Percentiles rank a stretch among this genome's conserved stretches.
Conservation (phyloP, 352 stramenopile species). For the Phytophthora lateralis region DNA sequence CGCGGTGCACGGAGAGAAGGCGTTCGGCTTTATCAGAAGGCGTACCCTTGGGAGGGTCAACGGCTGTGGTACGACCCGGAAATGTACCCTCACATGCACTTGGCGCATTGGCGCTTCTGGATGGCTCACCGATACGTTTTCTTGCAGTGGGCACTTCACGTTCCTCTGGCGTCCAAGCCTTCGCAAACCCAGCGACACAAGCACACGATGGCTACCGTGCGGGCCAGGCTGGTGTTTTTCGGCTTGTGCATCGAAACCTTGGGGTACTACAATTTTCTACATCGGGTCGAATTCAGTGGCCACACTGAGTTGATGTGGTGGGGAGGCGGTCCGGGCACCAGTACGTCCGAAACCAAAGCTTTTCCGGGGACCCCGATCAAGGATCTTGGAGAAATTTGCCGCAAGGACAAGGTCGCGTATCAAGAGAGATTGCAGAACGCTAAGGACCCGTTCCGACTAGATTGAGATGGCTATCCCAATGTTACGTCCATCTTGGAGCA, state of each 20-base stretch:
- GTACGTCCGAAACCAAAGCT: not conserved
- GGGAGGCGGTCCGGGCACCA: no score
- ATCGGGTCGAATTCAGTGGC: not conserved
- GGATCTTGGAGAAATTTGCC: not conserved
- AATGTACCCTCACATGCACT: not conserved
- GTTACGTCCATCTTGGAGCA: not conserved
- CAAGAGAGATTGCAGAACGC: not conserved
- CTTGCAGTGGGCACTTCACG: not conserved
- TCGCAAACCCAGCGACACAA: not conserved
- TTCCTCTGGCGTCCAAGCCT: not conserved
- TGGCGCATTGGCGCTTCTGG: not conserved
- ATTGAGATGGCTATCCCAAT: not conserved
- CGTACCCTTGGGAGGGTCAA: not conserved
- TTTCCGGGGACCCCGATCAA: not conserved
- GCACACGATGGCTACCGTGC: not conserved
- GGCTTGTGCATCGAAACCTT: not conserved
- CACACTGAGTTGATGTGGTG: not conserved
- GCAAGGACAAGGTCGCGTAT: not conserved
- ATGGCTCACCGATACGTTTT: not conserved
- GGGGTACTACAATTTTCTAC: not conserved
- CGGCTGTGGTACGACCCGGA: not conserved
- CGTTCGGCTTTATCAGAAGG: not conserved
- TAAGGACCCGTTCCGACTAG: not conserved
- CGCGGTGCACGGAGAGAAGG: no score
- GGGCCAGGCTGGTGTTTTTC: not conserved